phyloP scores from a whole-genome alignment of 2,329 filamentous ascomycete species.

The Hypoxylon sp. region DNA sequence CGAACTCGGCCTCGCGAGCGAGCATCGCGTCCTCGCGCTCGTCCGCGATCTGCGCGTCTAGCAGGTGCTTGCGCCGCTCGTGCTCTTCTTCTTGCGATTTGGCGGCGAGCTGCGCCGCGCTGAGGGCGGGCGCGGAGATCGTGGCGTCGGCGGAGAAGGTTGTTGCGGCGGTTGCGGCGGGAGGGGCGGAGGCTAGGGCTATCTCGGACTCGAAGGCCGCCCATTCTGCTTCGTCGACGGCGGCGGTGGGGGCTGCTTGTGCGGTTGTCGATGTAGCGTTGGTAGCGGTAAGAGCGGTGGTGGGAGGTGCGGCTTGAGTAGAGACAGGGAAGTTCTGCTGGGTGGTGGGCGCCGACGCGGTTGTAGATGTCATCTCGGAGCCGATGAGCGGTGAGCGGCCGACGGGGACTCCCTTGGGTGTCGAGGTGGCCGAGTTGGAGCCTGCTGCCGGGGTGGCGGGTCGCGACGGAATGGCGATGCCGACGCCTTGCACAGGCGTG shows the following conservation, averaged over 20 bases:
- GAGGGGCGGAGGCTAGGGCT: conserved; percentile 57
- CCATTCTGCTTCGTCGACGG: conserved; percentile 83
- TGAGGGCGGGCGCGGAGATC: conserved; percentile 78
- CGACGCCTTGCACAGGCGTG: conserved; percentile 69
- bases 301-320: conserved; percentile 43
- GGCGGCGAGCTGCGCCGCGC: conserved; percentile 73
- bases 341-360: conserved; percentile 18
- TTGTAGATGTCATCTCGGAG: conserved; percentile 37
- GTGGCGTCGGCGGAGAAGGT: conserved; percentile 67
- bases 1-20: conserved; percentile 82
- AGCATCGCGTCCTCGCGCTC: conserved; percentile 83
- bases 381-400: conserved; percentile 59
- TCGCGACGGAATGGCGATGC: conserved; percentile 74
- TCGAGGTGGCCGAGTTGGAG: conserved; percentile 61
- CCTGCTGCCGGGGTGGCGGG: conserved; percentile 71
- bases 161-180: too few species aligned
- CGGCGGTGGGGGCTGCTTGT: conserved; percentile 45
- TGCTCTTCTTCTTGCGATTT: conserved; percentile 67
- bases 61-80: conserved; percentile 65
- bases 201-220: conserved; percentile 90
- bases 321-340: conserved; percentile 44
- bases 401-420: conserved; percentile 57
- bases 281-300: conserved; percentile 22
- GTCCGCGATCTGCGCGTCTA: conserved; percentile 71
- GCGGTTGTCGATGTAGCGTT: conserved; percentile 18